Evolutionary conservation across 2,329 filamentous ascomycete genomes (phyloP).

Genomic region (Colletotrichum gigasporum): DNA sequence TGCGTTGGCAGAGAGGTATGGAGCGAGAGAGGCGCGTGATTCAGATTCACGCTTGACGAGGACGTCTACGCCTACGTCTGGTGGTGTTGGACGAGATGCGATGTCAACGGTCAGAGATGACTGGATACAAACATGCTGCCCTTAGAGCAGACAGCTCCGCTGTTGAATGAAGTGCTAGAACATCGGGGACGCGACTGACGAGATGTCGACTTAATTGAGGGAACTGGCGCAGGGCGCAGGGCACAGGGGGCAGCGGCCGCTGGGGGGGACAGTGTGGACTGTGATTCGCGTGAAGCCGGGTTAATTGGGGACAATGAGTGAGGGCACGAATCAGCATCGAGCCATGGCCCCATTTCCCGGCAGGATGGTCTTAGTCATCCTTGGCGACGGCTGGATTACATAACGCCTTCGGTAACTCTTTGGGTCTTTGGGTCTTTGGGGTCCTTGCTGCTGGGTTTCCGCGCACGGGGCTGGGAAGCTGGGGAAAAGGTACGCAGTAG

Average conservation of each 20-base stretch:
- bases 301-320: constrained; percentile 24
- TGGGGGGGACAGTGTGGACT: not conserved
- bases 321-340: constrained; percentile 31
- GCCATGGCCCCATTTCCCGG: constrained; percentile 19
- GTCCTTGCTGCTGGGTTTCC: too few relatives aligned
- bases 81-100: too few relatives aligned
- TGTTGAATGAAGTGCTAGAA: constrained; percentile 29
- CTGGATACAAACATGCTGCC: constrained; percentile 28
- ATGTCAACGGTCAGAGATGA: constrained; percentile 9
- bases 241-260: not conserved
- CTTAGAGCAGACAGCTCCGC: constrained; percentile 33
- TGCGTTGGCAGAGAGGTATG: not conserved
- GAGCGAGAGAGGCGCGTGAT: not conserved
- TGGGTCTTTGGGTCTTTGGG: too few relatives aligned
- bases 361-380: constrained; percentile 26
- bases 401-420: not conserved
- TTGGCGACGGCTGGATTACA: constrained; percentile 26
- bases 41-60: not conserved
- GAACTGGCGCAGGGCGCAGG: not conserved
- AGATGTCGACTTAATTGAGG: constrained; percentile 26
- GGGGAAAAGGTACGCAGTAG: too few relatives aligned
- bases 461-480: too few relatives aligned
- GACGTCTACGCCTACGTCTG: too few relatives aligned
- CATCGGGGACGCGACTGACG: constrained; percentile 14
- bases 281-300: constrained; percentile 31